Base-by-base conservation (phyloP, 169 alveolate species). In the Ichthyophthirius multifiliis region DNA sequence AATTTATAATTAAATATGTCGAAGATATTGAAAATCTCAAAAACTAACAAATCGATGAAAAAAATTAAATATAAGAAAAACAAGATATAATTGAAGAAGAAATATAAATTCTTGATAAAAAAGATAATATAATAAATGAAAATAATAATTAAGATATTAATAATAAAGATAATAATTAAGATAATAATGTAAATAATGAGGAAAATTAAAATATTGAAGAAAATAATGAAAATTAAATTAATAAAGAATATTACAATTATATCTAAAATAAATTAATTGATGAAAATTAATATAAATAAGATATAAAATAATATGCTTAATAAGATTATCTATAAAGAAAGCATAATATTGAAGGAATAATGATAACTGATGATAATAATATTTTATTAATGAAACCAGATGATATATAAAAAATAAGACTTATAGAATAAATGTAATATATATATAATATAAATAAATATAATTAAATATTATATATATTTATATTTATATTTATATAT, bases 291-390 rank as follows among this genome's bases (percentile, higher is more conserved):
- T n/a, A n/a, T n/a, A n/a, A n/a, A n/a, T 9, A 10, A 2, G 1
- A 13, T 3, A 55, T 10, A 2, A 55, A 55, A 23, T 23, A 16
- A 4, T 55, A 55, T 3, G 23, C 41, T 1, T 55, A 27, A 27
- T 27, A 55, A 32, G 23, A n/a, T 55, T 55, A 55, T 27, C 71
- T 39, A 12, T 55, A 34, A 1, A 55, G 31, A 27, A 27, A 16
- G 31, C 6, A 27, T 7, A 13, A 16, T 27, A 55, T 55, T 20
- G 71, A 55, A 27, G 71, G 71, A 4, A 39, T 55, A 1, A 55
- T 55, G 71, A 55, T 55, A 27, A 39, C 71, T 55, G 71, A 55
- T 55, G 71, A 55, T 10, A 55, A 55, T 7, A 39, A 55, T 27
- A 18, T 55, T 18, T 18, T 55, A 23, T 27, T 55, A 39, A 55